Percentiles rank a stretch among this genome's conserved stretches.
Conservation (phyloP, 306 rosid genomes). For the Gynostemma pentaphyllum region DNA sequence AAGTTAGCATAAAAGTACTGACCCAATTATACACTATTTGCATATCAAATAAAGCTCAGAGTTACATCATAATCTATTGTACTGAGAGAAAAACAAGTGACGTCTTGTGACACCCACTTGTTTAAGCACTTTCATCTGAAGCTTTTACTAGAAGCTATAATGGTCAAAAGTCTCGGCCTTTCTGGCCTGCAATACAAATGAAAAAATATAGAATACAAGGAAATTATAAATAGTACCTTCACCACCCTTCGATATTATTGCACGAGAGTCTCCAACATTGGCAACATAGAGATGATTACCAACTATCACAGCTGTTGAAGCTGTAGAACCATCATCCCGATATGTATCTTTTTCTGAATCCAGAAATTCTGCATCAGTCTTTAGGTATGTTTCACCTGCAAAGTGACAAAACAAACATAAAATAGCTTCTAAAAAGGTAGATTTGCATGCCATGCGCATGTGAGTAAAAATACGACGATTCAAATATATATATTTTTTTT, state of each 20-base stretch:
- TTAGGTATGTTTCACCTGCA: slow-evolving; percentile 84
- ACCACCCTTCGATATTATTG: slow-evolving; percentile 74
- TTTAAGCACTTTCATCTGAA: background rate
- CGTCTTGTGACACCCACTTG: background rate
- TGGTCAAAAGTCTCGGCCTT: background rate
- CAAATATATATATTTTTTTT: background rate
- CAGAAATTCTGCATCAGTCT: slow-evolving; percentile 83
- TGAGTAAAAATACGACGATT: background rate
- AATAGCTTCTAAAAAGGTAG: slow-evolving; percentile 11
- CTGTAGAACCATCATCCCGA: slow-evolving; percentile 97
- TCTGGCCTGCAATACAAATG: background rate
- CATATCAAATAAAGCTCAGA: background rate
- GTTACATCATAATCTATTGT: background rate
- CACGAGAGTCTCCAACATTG: slow-evolving; percentile 96
- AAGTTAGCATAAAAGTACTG: background rate
- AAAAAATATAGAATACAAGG: background rate
- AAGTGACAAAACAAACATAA: slow-evolving; percentile 20
- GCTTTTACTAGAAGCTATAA: background rate
- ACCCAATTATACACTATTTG: background rate
- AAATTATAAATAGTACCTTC: slow-evolving; percentile 35
- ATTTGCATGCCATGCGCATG: too few relatives aligned
- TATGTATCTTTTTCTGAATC: slow-evolving; percentile 64
- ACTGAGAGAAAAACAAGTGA: background rate
- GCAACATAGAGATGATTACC: slow-evolving; percentile 96
- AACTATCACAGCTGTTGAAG: slow-evolving; percentile 88